A percentile compares a stretch with the other conserved stretches of the same genome.
Conservation (phyloP, 208 protist genomes). For the Zelonia costaricensis region DNA sequence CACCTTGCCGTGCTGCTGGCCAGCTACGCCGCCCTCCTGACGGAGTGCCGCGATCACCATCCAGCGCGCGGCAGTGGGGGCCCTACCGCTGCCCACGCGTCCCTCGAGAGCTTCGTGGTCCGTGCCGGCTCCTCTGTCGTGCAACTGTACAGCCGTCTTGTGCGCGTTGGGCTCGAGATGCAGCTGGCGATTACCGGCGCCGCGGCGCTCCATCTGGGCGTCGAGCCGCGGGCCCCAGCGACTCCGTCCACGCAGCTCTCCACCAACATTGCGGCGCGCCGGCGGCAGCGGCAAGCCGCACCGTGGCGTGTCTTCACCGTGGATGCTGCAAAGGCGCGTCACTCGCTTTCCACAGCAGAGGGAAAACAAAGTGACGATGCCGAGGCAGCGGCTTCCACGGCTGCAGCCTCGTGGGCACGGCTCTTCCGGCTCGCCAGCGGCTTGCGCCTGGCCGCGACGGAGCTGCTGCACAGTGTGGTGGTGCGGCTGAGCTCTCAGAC, state of each 20-base stretch:
- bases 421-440: constrained; percentile 20
- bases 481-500: background rate
- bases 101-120: background rate
- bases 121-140: background rate
- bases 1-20: background rate
- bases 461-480: constrained; percentile 24
- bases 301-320: background rate
- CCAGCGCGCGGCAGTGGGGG: background rate
- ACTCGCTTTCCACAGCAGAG: background rate
- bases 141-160: constrained; percentile 6
- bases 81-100: background rate
- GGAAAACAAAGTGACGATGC: background rate
- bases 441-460: constrained; percentile 11
- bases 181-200: constrained; percentile 14
- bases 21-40: constrained; percentile 5
- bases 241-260: constrained; percentile 14
- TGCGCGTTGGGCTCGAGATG: constrained; percentile 18
- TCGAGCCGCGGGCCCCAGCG: constrained; percentile 13
- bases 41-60: constrained; percentile 8
- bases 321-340: background rate
- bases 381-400: background rate
- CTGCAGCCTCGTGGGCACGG: constrained; percentile 4
- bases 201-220: constrained; percentile 11
- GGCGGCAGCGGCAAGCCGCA: background rate
- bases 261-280: constrained; percentile 8